These are phyloP conservation scores for Torulaspora indica DNA, from an alignment of 805 yeast genomes.

Conservation along the genomic window DNA sequence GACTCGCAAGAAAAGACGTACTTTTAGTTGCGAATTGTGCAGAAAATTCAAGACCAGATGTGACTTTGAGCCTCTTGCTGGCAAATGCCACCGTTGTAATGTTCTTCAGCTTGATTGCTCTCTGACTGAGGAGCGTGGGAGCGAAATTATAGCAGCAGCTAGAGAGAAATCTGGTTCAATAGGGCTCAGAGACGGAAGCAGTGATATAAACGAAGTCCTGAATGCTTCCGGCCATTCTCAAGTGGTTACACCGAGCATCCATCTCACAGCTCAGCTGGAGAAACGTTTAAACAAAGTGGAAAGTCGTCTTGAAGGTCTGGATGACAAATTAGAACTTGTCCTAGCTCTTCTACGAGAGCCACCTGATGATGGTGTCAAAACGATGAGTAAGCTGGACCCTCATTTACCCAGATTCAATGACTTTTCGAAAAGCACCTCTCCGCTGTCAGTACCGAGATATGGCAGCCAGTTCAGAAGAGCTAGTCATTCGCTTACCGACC, in stretches of 20 bases:
- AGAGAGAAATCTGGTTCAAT: constrained; percentile 17
- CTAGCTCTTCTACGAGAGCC: constrained; percentile 22
- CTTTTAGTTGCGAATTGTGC: constrained; percentile 48
- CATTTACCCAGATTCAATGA: background rate
- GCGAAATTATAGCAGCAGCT: constrained; percentile 25
- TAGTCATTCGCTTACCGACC: constrained; percentile 3
- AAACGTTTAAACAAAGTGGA: constrained; percentile 28
- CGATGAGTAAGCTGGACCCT: background rate
- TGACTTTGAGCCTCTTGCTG: constrained; percentile 42
- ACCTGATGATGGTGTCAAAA: constrained; percentile 3
- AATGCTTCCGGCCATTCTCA: background rate
- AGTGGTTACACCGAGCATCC: background rate
- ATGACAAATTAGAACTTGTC: constrained; percentile 23
- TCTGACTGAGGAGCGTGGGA: constrained; percentile 35
- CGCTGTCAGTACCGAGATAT: background rate
- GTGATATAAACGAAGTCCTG: background rate
- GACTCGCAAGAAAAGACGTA: constrained; percentile 39
- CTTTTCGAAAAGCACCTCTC: background rate
- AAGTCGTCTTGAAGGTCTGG: constrained; percentile 22
- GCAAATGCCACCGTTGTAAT: constrained; percentile 50
- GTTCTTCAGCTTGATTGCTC: constrained; percentile 48
- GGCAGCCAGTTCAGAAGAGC: constrained; percentile 1
- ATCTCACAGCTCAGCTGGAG: constrained; percentile 12
- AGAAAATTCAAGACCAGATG: constrained; percentile 56
- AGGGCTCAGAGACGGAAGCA: background rate